Evolutionary conservation across 1,284 basidiomycete genomes (phyloP).

Genomic region (Apiotrichum domesticum): DNA sequence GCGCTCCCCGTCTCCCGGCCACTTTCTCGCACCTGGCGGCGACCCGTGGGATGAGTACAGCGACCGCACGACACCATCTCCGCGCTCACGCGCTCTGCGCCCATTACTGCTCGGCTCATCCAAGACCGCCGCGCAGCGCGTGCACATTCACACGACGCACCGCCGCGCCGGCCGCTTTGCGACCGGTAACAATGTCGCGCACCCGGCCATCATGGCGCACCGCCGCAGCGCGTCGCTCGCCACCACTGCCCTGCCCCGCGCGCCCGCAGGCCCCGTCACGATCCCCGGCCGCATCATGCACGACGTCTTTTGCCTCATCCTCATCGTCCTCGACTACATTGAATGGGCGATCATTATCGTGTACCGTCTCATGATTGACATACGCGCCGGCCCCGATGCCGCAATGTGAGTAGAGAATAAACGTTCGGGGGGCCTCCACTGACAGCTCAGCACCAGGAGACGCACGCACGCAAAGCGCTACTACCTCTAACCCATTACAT

Average conservation of each 20-base stretch:
- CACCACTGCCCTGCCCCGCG: neutral
- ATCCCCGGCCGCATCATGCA: conserved; percentile 27
- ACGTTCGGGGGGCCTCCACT: neutral
- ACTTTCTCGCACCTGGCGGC: conserved; percentile 3
- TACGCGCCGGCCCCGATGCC: conserved; percentile 20
- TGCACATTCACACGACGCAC: conserved; percentile 4
- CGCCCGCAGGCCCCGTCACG: conserved; percentile 5
- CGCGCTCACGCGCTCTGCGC: conserved; percentile 7
- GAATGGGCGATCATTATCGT: conserved; percentile 28
- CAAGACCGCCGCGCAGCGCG: conserved; percentile 6
- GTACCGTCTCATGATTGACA: conserved; percentile 26
- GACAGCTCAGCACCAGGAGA: neutral
- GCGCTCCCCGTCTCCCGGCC: neutral
- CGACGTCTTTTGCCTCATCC: conserved; percentile 26
- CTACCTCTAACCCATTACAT: conserved; percentile 3
- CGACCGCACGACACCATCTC: conserved; percentile 15
- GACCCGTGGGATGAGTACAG: conserved; percentile 22
- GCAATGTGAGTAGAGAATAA: neutral
- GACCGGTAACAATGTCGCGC: conserved; percentile 1
- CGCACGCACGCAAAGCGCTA: conserved; percentile 9
- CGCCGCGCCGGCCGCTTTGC: conserved; percentile 1
- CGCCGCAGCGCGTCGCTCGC: conserved; percentile 1
- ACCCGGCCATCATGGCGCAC: conserved; percentile 5
- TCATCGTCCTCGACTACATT: conserved; percentile 24
- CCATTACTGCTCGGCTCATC: conserved; percentile 12